Evolutionary conservation across 148 eudicot genomes (phyloP), one percentile per base, ranked within the genome.

Genomic region (Linanthus parryae): DNA sequence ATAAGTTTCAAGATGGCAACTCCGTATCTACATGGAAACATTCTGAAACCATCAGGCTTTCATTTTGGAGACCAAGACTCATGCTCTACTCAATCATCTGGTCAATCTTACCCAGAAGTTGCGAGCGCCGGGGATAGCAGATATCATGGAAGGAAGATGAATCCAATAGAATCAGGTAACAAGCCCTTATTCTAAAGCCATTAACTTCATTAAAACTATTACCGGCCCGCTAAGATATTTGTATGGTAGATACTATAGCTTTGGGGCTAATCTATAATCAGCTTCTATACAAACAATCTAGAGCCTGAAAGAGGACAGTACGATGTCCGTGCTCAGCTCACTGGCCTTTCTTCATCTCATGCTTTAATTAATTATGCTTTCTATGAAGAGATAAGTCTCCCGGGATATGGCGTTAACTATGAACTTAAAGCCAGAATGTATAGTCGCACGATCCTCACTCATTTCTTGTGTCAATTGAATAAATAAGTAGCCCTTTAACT

Each of bases 1-100:
- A 59, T 71, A 44, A 64, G 67, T 69, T 65, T 79, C 57, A 62
- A 73, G 33, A 76, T 68, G 68, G 72, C 73, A 28, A 57, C 59
- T 58, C 67, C 68, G 44, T 44, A 59, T 34, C 73, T 69, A 50
- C 46, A 46, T 33, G 54, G 39, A 26, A 69, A 55, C 26, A 54
- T 54, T 41, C 46, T 30, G n/a, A 77, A 77, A 53, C 60, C 72
- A 56, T 43, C 69, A 53, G 62, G 52, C 27, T 76, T 74, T 65
- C 76, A 60, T 24, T 60, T 74, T 44, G 83, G 74, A 71, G 86
- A 83, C 25, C 83, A 74, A 45, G 91, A 83, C 53, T 72, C 83
- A 20, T 83, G 76, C 38, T 77, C 91, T 36, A 73, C 86, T 62
- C 91, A 80, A 62, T 80, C 91, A 27, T 76, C 86, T 36, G 68